Conservation (phyloP, 1,284 basidiomycete genomes). For the Puccinia horiana region DNA sequence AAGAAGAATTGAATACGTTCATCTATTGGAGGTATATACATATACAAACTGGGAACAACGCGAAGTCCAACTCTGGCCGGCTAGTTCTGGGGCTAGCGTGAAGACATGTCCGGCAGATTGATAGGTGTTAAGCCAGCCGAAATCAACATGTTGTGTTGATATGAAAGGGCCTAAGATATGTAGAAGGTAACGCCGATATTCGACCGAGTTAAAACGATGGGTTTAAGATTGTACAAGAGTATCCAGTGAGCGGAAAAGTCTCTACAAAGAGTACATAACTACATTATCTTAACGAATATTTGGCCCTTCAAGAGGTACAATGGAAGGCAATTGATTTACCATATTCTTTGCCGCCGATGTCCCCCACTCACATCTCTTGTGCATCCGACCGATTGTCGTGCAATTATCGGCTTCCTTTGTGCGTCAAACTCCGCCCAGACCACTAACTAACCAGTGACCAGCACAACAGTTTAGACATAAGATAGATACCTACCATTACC, state of each 20-base stretch:
- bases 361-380: not conserved
- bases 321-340: not conserved
- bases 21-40: not conserved
- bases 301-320: not conserved
- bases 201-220: not conserved
- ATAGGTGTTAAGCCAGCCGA: not conserved
- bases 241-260: not conserved
- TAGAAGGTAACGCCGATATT: constrained; percentile 15
- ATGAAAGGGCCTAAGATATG: not conserved
- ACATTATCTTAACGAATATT: not conserved
- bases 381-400: not conserved
- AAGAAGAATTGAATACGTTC: not conserved
- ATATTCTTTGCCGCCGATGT: not conserved
- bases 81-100: not conserved
- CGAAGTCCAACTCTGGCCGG: not conserved
- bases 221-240: not conserved
- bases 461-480: no score
- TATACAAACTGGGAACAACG: constrained; percentile 6
- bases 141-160: not conserved
- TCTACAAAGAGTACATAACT: not conserved
- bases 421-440: no score
- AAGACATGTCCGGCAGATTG: not conserved
- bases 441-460: no score
- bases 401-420: no score
- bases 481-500: no score